phyloP scores from a whole-genome alignment of 2,329 filamentous ascomycete species.

The Colletotrichum magnum region DNA sequence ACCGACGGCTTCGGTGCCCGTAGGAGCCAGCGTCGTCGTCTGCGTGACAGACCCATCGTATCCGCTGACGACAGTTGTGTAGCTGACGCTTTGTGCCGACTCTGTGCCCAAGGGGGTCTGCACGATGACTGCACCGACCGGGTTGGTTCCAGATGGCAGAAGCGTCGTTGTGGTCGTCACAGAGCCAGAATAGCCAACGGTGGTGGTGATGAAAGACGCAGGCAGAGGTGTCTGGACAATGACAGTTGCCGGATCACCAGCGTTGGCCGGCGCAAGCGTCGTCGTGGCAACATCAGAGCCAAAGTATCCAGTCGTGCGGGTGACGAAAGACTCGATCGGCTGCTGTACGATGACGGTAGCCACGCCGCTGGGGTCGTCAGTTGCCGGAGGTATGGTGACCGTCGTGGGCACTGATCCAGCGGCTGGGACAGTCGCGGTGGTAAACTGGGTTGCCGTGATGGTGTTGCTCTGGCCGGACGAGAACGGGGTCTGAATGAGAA shows the following conservation, averaged over 20 bases:
- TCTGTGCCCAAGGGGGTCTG: slow-evolving; percentile 9
- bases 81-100: background rate
- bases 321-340: slow-evolving; percentile 12
- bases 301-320: slow-evolving; percentile 17
- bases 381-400: slow-evolving; percentile 5
- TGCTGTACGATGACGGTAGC: slow-evolving; percentile 16
- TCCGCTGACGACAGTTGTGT: slow-evolving; percentile 17
- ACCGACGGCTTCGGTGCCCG: slow-evolving; percentile 10
- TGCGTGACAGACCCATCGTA: background rate
- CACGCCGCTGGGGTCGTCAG: slow-evolving; percentile 13
- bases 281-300: slow-evolving; percentile 20
- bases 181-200: slow-evolving; percentile 16
- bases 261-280: slow-evolving; percentile 11
- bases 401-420: slow-evolving; percentile 20
- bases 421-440: slow-evolving; percentile 4
- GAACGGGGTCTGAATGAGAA: slow-evolving; percentile 10
- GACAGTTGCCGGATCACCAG: slow-evolving; percentile 22
- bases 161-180: slow-evolving; percentile 18
- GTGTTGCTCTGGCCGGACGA: slow-evolving; percentile 7
- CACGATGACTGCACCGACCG: slow-evolving; percentile 30
- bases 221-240: slow-evolving; percentile 26
- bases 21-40: slow-evolving; percentile 14
- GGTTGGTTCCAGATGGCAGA: slow-evolving; percentile 25
- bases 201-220: slow-evolving; percentile 21
- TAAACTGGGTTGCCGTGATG: slow-evolving; percentile 10